These are phyloP conservation scores for sorghum (Sorghum bicolor) DNA, from an alignment of 176 grass and related monocot species.

Conservation along the genomic window Sorghum_bicolor_NCBIv3 NC_012871.2:61688001-61688500, in stretches of 20 bases:
- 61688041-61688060: conserved; percentile 43
- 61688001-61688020: conserved; percentile 46
- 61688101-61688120: conserved; percentile 36
- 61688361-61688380: conserved; percentile 47
- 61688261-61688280: neutral
- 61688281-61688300: conserved; percentile 22
- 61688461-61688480: conserved; percentile 52
- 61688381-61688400: conserved; percentile 42
- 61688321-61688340: conserved; percentile 61
- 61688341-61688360: conserved; percentile 26
- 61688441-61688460: conserved; percentile 59
- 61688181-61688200: conserved; percentile 32
- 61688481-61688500: conserved; percentile 57
- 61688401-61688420: conserved; percentile 67
- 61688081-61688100: conserved; percentile 30
- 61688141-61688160: conserved; percentile 34
- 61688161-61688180: conserved; percentile 27
- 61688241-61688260: conserved; percentile 11
- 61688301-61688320: conserved; percentile 32
- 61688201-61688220: conserved; percentile 13
- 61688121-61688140: conserved; percentile 40
- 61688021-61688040: conserved; percentile 52
- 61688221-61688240: conserved; percentile 25
- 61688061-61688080: conserved; percentile 32
- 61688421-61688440: conserved; percentile 31